Evolutionary conservation across 805 yeast species (phyloP), one percentile per base, ranked within the genome.

Genomic region (Yarrowia alimentaria): DNA sequence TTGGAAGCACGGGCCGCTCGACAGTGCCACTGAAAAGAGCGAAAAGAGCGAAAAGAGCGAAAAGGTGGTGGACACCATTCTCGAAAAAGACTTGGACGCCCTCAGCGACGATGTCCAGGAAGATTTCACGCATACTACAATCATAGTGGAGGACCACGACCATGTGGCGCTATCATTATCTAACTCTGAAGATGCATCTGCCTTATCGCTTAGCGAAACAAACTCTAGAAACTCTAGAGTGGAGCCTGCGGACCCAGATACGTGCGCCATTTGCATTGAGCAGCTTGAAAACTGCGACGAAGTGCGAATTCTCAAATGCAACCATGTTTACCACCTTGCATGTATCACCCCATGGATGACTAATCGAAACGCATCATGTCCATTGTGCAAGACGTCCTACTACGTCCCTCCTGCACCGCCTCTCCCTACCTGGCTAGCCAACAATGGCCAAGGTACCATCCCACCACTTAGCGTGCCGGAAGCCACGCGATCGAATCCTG

Each of bases 301-400:
- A 1, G 87, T 86, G 1, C 76, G 95, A 43, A 87, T 87, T 0
- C 71, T 87, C 34, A 70, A 84, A 9, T 86, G 95, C 67, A 88
- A 89, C 3, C 95, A 86, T 65, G 88, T 83, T 2, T 86, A 81
- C 73, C 95, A 86, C 61, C 72, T 81, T 17, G 81, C 75, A 13
- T 86, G 95, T 65, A 74, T 87, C 49, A 88, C 83, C 56, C 90
- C 90, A 1, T 86, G 95, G 95, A 68, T 86, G 38, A 80, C 79
- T 2, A 76, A 77, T 56, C 70, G 91, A 57, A 74, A 83, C 38
- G 90, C 89, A 0, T 81, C 86, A 58, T 86, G 95, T 62, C 95
- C 95, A 7, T 79, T 82, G 71, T 86, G 95, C 66, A 84, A 85
- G 60, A 68, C 82, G 24, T 88, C 81, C 61, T 81, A 80, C 61